Evolutionary conservation across 148 eudicot species (phyloP).

Genomic region (Rhododendron henanense): DNA sequence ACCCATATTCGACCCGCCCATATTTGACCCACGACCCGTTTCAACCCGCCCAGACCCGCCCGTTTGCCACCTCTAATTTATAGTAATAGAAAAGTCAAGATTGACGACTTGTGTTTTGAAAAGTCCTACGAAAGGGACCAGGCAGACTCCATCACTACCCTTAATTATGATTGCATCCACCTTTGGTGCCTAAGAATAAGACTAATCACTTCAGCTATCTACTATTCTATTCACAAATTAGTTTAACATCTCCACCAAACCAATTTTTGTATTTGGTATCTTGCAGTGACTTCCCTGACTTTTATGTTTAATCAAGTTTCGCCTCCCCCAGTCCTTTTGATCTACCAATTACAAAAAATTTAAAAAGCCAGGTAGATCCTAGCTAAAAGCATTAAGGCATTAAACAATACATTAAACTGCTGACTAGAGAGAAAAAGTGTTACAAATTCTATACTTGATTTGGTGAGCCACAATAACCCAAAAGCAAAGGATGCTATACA

Average conservation of each 20-base stretch:
- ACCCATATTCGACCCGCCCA: too few species aligned
- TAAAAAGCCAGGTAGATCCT: background rate
- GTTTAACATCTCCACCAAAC: background rate
- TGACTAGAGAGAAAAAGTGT: background rate
- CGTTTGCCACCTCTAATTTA: too few species aligned
- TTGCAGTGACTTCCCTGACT: background rate
- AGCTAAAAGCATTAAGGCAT: background rate
- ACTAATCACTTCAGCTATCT: slow-evolving; percentile 14
- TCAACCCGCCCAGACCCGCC: too few species aligned
- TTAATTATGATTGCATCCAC: background rate
- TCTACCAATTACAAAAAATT: background rate
- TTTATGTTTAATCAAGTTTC: background rate
- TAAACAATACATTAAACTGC: background rate
- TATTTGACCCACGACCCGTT: too few species aligned
- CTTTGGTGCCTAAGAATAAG: slow-evolving; percentile 7
- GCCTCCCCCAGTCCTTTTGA: background rate
- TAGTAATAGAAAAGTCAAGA: background rate
- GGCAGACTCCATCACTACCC: background rate
- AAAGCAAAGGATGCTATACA: background rate
- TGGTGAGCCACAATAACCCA: background rate
- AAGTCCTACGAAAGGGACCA: background rate
- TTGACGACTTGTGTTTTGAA: background rate
- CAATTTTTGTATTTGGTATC: background rate
- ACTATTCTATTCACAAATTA: background rate
- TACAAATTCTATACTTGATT: background rate